Percentiles rank a stretch among this genome's conserved stretches.
These are phyloP conservation scores for Gnetum montanum DNA, from an alignment of 75 land plant genomes.

Conservation along the genomic window DNA sequence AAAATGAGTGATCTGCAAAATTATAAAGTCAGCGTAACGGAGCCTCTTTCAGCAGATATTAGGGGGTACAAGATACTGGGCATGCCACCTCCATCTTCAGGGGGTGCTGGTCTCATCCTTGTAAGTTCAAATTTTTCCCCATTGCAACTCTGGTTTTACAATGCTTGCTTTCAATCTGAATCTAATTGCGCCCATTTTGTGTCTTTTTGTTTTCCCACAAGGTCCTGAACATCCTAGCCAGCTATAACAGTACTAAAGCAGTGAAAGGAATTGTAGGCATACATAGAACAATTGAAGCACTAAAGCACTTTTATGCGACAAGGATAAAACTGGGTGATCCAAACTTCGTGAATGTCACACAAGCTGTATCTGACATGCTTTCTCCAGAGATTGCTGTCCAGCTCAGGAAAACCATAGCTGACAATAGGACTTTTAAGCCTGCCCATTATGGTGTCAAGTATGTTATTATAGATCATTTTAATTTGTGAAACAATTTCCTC, in stretches of 20 bases:
- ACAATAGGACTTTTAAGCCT: conserved; percentile 60
- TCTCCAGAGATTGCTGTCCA: conserved; percentile 56
- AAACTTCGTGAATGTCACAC: conserved; percentile 42
- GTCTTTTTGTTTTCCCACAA: no score
- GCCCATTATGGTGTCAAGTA: conserved; percentile 72
- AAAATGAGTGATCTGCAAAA: conserved; percentile 43
- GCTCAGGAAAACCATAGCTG: conserved; percentile 45
- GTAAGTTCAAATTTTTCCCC: conserved; percentile 29
- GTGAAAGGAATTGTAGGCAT: conserved; percentile 40
- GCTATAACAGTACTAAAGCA: conserved; percentile 36
- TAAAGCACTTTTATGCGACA: conserved; percentile 70
- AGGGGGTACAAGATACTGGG: conserved; percentile 48
- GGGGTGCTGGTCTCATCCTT: conserved; percentile 52
- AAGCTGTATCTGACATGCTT: conserved; percentile 60
- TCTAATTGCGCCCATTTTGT: no score
- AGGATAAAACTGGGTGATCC: conserved; percentile 87
- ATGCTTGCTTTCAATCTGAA: neutral
- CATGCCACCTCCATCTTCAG: conserved; percentile 91
- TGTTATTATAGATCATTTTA: conserved; percentile 1
- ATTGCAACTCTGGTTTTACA: neutral
- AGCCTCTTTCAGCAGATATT: conserved; percentile 33
- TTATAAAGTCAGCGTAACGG: conserved; percentile 36
- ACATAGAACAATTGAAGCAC: conserved; percentile 71
- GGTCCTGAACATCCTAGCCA: conserved; percentile 65
- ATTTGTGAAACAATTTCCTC: no score